Conservation (phyloP, 2,329 filamentous ascomycete genomes). For the Aspergillus hortae region DNA sequence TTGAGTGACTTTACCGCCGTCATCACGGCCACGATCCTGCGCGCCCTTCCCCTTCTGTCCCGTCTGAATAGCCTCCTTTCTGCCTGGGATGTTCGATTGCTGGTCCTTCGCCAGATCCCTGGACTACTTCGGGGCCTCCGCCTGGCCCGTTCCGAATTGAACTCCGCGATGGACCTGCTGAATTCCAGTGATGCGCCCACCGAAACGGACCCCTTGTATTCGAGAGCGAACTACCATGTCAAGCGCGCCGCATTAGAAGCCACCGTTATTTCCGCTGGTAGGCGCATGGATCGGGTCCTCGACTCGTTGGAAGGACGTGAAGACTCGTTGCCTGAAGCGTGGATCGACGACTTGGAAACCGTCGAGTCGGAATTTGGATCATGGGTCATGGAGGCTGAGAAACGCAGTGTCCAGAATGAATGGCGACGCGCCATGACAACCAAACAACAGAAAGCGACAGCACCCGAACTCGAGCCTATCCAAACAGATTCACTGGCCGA, state of each 20-base stretch:
- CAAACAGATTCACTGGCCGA: neutral
- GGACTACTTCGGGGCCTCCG: slow-evolving; percentile 62
- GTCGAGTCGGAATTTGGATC: slow-evolving; percentile 73
- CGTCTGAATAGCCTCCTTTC: slow-evolving; percentile 69
- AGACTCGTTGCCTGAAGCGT: slow-evolving; percentile 79
- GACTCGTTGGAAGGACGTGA: slow-evolving; percentile 79
- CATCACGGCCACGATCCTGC: slow-evolving; percentile 86
- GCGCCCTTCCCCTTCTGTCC: slow-evolving; percentile 77
- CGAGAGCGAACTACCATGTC: slow-evolving; percentile 38
- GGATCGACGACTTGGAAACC: slow-evolving; percentile 81
- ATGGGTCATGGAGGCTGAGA: slow-evolving; percentile 78
- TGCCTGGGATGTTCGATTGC: slow-evolving; percentile 72
- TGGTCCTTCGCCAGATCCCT: slow-evolving; percentile 71
- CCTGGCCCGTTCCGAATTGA: slow-evolving; percentile 31
- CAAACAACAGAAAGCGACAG: neutral
- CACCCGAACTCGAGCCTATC: neutral
- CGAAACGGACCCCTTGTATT: slow-evolving; percentile 26
- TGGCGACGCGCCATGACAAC: slow-evolving; percentile 27
- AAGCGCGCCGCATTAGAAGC: slow-evolving; percentile 58
- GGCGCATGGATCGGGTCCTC: slow-evolving; percentile 76
- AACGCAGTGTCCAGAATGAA: slow-evolving; percentile 67
- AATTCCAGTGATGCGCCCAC: slow-evolving; percentile 22
- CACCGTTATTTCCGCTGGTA: slow-evolving; percentile 67
- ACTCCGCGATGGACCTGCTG: slow-evolving; percentile 30
- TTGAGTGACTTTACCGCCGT: slow-evolving; percentile 89